A percentile compares a stretch with the other conserved stretches of the same genome.
Evolutionary conservation across 192 early-diverging fungal genomes (phyloP).

Genomic region (Rhizoclosmatium globosum): DNA sequence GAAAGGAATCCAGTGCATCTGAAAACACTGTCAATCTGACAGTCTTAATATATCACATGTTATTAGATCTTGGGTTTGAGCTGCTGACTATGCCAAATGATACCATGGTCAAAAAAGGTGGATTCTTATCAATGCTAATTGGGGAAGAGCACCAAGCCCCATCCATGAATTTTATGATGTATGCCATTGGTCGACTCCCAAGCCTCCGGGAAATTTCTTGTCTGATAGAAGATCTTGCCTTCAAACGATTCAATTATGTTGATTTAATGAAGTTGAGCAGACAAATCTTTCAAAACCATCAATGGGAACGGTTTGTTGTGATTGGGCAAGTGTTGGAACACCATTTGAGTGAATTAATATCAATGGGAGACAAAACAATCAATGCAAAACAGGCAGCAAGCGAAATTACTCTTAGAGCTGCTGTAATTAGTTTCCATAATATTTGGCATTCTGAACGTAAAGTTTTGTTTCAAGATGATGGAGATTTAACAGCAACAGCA

Average conservation of each 20-base stretch:
- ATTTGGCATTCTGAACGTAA: conserved; percentile 47
- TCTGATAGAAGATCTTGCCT: conserved; percentile 32
- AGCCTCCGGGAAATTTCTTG: conserved; percentile 23
- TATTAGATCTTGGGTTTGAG: conserved; percentile 53
- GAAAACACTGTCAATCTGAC: neutral
- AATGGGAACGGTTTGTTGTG: conserved; percentile 50
- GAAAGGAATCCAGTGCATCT: neutral
- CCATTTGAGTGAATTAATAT: conserved; percentile 9
- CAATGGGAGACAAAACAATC: neutral
- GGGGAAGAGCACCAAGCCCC: conserved; percentile 19
- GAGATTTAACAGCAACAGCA: conserved; percentile 1
- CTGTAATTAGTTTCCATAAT: conserved; percentile 48
- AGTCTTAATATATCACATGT: neutral
- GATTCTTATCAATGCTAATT: conserved; percentile 6
- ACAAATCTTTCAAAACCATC: conserved; percentile 36
- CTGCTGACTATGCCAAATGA: conserved; percentile 37
- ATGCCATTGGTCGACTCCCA: conserved; percentile 39
- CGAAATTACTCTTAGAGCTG: conserved; percentile 43
- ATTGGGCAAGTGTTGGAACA: conserved; percentile 43
- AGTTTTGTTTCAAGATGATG: conserved; percentile 37
- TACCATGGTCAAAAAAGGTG: conserved; percentile 23
- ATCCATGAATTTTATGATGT: conserved; percentile 14
- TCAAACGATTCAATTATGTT: conserved; percentile 23
- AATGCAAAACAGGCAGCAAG: neutral
- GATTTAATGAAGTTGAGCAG: conserved; percentile 44